Conservation (phyloP, 2,329 filamentous ascomycete genomes). For the Scolecobasidium constrictum region DNA sequence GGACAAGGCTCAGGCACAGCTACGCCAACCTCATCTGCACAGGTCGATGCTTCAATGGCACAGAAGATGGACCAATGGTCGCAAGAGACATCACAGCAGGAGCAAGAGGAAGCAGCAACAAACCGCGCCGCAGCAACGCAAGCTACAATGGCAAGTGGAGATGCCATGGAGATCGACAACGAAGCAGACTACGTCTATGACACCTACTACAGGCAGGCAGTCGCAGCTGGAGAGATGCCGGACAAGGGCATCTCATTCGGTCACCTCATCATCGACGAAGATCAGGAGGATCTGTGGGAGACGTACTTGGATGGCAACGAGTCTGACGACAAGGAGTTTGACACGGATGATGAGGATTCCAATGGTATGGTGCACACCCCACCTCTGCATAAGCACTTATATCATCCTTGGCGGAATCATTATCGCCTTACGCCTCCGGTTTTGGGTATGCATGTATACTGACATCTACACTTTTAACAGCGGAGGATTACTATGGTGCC, state of each 20-base stretch:
- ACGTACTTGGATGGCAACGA: constrained; percentile 43
- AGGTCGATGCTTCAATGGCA: background rate
- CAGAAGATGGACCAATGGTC: constrained; percentile 5
- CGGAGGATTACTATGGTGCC: constrained; percentile 67
- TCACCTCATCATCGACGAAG: constrained; percentile 38
- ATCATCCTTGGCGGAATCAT: no score
- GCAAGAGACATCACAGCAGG: constrained; percentile 1
- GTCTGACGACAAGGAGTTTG: constrained; percentile 39
- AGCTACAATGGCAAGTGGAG: constrained; percentile 24
- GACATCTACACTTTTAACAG: constrained; percentile 18
- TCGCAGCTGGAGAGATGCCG: constrained; percentile 17
- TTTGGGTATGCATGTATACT: no score
- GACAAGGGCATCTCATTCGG: constrained; percentile 26
- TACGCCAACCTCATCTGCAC: background rate
- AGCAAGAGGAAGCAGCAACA: background rate
- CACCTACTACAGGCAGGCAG: constrained; percentile 43
- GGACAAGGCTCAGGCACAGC: background rate
- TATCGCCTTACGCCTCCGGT: no score
- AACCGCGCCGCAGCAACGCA: constrained; percentile 10
- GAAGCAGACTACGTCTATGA: constrained; percentile 51
- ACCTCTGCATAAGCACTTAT: background rate
- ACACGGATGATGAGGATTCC: constrained; percentile 52
- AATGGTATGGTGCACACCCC: constrained; percentile 34
- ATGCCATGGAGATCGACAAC: constrained; percentile 29
- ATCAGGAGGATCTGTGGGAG: constrained; percentile 47